Evolutionary conservation across 306 rosid species (phyloP), one percentile per base, ranked within the genome.

Genomic region (Albizia julibrissin): DNA sequence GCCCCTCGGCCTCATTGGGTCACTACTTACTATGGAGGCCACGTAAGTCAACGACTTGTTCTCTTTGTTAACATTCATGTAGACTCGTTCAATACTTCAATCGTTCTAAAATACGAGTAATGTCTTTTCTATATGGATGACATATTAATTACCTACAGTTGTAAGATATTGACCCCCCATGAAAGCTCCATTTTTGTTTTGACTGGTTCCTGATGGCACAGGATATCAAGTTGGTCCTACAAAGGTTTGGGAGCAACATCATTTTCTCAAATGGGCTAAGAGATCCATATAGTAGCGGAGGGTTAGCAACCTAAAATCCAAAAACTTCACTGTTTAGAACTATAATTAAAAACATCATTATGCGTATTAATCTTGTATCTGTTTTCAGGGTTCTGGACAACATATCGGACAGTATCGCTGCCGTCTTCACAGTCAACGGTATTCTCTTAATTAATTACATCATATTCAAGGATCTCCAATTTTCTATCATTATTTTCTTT

Each of bases 191-290:
- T 62, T 65, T 71, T 65, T 77, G 27, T 6, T 26, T 78, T 22
- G 13, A n/a, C 6, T 34, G 66, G 61, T 47, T 4, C 52, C 19
- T 47, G 52, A 47, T 68, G 76, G 74, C 37, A 13, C 87, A 93
- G 95, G 85, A 89, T 80, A 77, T 88, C 76, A 84, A 88, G 70
- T 44, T 84, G 79, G 65, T 83, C 10, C 95, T 92, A 50, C 80
- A 78, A 13, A 87, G 66, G 40, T 93, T 91, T 68, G 95, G 86
- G 1, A 89, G 95, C 89, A 91, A 89, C 83, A 91, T 93, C 34
- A 91, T 91, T 70, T 91, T 93, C 90, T 91, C 94, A 2, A 93
- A 93, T 83, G 97, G 95, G 59, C 86, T 93, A 7, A 86, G 64
- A 87, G 95, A 93, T 72, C 97, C 95, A 68, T 92, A 83, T 3